Base-by-base conservation (phyloP, 768 basidiomycete genomes). In the Termitomyces sp. region DNA sequence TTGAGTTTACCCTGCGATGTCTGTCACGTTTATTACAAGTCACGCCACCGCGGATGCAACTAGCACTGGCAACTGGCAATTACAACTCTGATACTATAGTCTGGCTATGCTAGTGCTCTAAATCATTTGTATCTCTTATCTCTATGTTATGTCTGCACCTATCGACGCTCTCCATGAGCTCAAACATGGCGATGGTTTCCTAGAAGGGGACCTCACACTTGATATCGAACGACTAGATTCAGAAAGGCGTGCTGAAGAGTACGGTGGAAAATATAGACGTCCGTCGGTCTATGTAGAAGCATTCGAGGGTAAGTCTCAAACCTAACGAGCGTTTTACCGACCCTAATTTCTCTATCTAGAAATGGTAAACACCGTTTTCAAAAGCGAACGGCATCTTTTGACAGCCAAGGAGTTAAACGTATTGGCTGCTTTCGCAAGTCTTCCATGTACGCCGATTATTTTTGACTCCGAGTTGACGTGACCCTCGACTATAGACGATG, bases 401-500 rank as follows among this genome's bases (percentile, higher is more conserved):
- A 71, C 73, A 5, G 59, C 67, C 4, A 61, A 66, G 18, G 79
- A 80, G 63, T 62, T 69, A 57, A 60, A 68, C 18, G 58, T 73
- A 5, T 64, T 80, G 8, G 57, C 60, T 1, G 61, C 63, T 9
- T 73, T 75, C 30, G 59, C 67, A n/a, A 57, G 38, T 3, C 64
- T 77, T 30, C 70, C 66, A 48, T 80, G 77, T 77, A 67, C 20
- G 59, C 50, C 20, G 33, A 48, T 12, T 38, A 67, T 55, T 38
- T 1, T 58, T 53, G 52, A 12, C 28, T 47, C 16, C 7, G 8
- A 9, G 32, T 44, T 18, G 23, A n/a, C 18, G 9, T 60, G 32
- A 61, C 23, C 10, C 47, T n/a, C 23, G 16, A 53, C 52, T 8
- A 12, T 36, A 89, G 86, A 88, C 64, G 75, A 80, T 51, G 76